Base-by-base conservation (phyloP, 2,329 filamentous ascomycete genomes). In the Venturia carpophila region DNA sequence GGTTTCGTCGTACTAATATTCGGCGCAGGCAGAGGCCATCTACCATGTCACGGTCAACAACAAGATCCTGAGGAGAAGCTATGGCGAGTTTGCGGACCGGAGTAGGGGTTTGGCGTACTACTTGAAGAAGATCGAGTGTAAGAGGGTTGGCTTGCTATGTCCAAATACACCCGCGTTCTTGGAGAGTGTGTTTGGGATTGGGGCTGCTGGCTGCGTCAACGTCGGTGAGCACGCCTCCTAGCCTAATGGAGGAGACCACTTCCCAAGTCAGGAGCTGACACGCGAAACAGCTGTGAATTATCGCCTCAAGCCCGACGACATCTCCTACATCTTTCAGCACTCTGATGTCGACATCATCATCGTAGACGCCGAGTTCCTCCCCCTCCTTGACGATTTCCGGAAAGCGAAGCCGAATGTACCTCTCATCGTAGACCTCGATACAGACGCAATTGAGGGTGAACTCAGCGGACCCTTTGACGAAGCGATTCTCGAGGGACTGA, bases 161-260 rank as follows among this genome's bases (percentile, higher is more conserved):
- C 90, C 94, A 3, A 99, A 99, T 74, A 99, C 94, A 0, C 94
- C 94, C 0, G 92, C 92, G 0, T 97, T 97, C 71, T 80, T 99
- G 37, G 93, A 97, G 77, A 84, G 87, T 7, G 90, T 96, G 67
- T 99, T 91, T 72, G 94, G 90, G 1, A 88, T 97, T 69, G 62
- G 61, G 19, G 87, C 87, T 0, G 90, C 90, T 0, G 91, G 91
- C 1, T 90, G 82, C 9, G 84, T 95, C 30, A 86, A 92, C 67
- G 89, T 96, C 64, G 82, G 81, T 80, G 73, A 67, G 78, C 67
- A 47, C 6, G 1, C 13, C 47, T 27, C 24, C 24, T 11, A 10
- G 5, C 11, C 4, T 3, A 34, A 34, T 34, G 30, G 30, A 34
- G 30, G 3, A 34, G 30, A 34, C 30, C 3, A 27, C 10, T 27